Evolutionary conservation across 2,329 filamentous ascomycete genomes (phyloP).

Genomic region (Fusarium sp.): DNA sequence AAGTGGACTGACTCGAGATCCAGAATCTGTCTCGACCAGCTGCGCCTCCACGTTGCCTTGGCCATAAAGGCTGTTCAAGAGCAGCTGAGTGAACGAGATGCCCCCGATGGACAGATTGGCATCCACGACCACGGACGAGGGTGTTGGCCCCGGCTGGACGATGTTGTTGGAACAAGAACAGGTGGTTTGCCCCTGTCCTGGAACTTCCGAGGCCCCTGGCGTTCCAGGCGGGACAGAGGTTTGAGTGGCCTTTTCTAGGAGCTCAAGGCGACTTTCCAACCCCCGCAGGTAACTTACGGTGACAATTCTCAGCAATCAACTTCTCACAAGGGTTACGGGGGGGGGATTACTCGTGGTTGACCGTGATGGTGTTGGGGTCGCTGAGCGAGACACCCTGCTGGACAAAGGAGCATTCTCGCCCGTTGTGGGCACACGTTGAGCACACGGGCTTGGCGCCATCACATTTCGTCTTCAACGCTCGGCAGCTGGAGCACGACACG

Average conservation of each 20-base stretch:
- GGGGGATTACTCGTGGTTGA: not conserved
- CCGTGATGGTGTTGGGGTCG: not conserved
- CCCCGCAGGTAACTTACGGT: not conserved
- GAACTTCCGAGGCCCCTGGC: not conserved
- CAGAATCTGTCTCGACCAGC: not conserved
- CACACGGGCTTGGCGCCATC: not conserved
- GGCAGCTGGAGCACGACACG: not conserved
- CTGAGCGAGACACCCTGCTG: not conserved
- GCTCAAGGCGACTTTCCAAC: constrained; percentile 1
- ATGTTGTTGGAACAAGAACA: not conserved
- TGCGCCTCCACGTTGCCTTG: not conserved
- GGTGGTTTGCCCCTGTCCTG: not conserved
- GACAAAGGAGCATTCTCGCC: constrained; percentile 1
- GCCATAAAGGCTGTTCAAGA: not conserved
- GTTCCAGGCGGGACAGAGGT: not conserved
- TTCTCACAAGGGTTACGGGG: not conserved
- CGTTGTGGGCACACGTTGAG: constrained; percentile 2
- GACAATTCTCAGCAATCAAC: not conserved
- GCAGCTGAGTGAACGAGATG: not conserved
- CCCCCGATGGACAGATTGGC: not conserved
- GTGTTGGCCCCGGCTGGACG: not conserved
- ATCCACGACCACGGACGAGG: not conserved
- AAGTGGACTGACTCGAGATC: not conserved
- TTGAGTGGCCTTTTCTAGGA: not conserved
- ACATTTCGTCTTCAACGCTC: constrained; percentile 1